A percentile compares a stretch with the other conserved stretches of the same genome.
Evolutionary conservation across 306 rosid species (phyloP).

Genomic region (Cicer judaicum): DNA sequence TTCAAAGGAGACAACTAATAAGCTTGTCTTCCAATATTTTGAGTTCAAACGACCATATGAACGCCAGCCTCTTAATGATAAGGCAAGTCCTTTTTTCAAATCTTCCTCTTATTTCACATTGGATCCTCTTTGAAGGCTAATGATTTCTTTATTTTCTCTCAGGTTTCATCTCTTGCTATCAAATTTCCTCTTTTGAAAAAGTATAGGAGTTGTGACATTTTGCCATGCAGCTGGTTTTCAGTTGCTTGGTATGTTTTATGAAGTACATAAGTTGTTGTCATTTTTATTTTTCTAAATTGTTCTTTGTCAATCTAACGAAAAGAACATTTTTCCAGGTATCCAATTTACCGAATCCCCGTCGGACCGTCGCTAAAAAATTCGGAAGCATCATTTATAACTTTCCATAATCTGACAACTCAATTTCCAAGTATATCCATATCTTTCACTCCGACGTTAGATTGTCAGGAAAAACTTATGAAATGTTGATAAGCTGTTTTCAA

Average conservation of each 20-base stretch:
- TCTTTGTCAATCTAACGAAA: slow-evolving; percentile 22
- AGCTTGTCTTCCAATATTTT: slow-evolving; percentile 57
- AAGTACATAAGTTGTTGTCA: slow-evolving; percentile 1
- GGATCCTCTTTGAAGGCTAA: slow-evolving; percentile 16
- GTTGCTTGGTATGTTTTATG: slow-evolving; percentile 62
- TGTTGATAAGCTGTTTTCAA: no score
- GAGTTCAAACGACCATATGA: slow-evolving; percentile 57
- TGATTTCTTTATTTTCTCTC: slow-evolving; percentile 31
- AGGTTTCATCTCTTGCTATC: slow-evolving; percentile 59
- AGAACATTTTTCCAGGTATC: slow-evolving; percentile 62
- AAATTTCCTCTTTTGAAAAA: slow-evolving; percentile 53
- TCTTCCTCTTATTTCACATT: background rate
- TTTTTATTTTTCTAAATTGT: background rate
- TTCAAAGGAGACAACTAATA: slow-evolving; percentile 56
- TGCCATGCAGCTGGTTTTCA: slow-evolving; percentile 65
- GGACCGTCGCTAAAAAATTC: slow-evolving; percentile 57
- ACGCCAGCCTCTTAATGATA: slow-evolving; percentile 62
- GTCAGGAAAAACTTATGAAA: no score
- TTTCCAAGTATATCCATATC: slow-evolving; percentile 48
- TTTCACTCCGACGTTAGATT: background rate
- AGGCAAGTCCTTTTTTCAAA: slow-evolving; percentile 49
- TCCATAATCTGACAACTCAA: slow-evolving; percentile 55
- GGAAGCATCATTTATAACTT: slow-evolving; percentile 69
- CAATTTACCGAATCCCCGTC: slow-evolving; percentile 64
- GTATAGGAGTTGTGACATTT: slow-evolving; percentile 60